Base-by-base conservation (phyloP, 352 stramenopile species). In the Globisporangium splendens region DNA sequence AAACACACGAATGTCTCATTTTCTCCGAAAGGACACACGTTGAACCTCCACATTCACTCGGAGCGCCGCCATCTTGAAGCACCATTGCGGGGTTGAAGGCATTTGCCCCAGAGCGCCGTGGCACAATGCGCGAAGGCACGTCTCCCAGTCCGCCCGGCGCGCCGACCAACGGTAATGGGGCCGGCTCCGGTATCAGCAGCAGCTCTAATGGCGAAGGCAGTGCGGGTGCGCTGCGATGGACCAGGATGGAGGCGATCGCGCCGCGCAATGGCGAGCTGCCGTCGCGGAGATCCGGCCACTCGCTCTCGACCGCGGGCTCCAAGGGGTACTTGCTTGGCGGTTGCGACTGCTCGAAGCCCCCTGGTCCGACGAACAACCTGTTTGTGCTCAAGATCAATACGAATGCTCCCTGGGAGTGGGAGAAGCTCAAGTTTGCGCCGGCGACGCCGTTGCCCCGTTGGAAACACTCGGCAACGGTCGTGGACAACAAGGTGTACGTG, bases 241-340 rank as follows among this genome's bases (percentile, higher is more conserved):
- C 67, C 49, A 80, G 70, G 58, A 60, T 89, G 21, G 79, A 89
- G 22, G 60, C 73, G 10, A 39, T 74, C 10, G 62, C 75, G 3
- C 64, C 70, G 22, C 76, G 93, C 62, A 88, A 86, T 48, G 91
- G 89, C 49, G 91, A 98, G 59, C 49, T 76, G 17, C 95, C 95
- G 8, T 82, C 78, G 2, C 91, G 94, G 18, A 83, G 95, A 39
- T 98, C 94, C 21, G 95, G 95, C 38, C 95, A 98, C 70, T 89
- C 92, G 41, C 88, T 98, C 49, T 97, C 88, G 35, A 75, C 97
- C 47, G 77, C 97, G 14, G 91, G 92, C 56, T 83, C 79, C 22
- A 95, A 76, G 54, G 83, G 77, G 15, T 98, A 95, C 61, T 72
- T 98, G 14, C 98, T 98, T 71, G 96, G 95, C 41, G 96, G 96